phyloP scores from a whole-genome alignment of 2,329 filamentous ascomycete species.

The Phaeosphaeriaceae sp. region DNA sequence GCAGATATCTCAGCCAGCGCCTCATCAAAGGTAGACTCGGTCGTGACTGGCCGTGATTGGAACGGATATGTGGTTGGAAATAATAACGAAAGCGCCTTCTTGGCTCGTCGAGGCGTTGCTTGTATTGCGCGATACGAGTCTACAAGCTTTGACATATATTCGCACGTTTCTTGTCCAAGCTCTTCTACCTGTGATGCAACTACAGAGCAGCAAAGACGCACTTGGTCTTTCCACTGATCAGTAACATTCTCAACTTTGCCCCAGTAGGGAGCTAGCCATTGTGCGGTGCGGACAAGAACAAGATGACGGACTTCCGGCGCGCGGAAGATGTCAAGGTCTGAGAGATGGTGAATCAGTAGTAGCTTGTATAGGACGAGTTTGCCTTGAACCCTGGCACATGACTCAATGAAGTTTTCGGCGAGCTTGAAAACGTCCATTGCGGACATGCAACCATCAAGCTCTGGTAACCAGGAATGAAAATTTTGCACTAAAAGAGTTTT shows the following conservation, averaged over 20 bases:
- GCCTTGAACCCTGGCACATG: slow-evolving; percentile 84
- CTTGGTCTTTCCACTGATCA: slow-evolving; percentile 90
- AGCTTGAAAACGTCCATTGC: slow-evolving; percentile 89
- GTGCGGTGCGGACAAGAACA: slow-evolving; percentile 79
- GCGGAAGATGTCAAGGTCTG: slow-evolving; percentile 79
- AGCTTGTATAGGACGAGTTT: slow-evolving; percentile 93
- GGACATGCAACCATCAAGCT: slow-evolving; percentile 76
- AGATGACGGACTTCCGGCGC: slow-evolving; percentile 76
- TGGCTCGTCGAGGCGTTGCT: slow-evolving; percentile 64
- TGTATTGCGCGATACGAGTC: slow-evolving; percentile 85
- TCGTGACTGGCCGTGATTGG: slow-evolving; percentile 70
- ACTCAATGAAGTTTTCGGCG: slow-evolving; percentile 91
- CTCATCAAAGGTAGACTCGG: slow-evolving; percentile 76
- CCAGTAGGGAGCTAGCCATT: slow-evolving; percentile 96
- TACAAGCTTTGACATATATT: slow-evolving; percentile 89
- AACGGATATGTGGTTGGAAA: slow-evolving; percentile 94
- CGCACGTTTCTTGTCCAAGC: slow-evolving; percentile 79
- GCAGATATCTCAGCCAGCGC: slow-evolving; percentile 87
- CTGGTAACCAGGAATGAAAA: slow-evolving; percentile 96
- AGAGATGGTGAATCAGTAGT: slow-evolving; percentile 90
- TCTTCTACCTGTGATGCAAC: slow-evolving; percentile 83
- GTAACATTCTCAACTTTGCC: slow-evolving; percentile 74
- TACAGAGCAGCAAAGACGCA: slow-evolving; percentile 91
- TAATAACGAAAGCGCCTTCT: slow-evolving; percentile 75
- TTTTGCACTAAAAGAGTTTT: slow-evolving; percentile 96